These are phyloP conservation scores for Anthracocystis setariae DNA, from an alignment of 1,284 basidiomycete genomes.

Conservation along the genomic window DNA sequence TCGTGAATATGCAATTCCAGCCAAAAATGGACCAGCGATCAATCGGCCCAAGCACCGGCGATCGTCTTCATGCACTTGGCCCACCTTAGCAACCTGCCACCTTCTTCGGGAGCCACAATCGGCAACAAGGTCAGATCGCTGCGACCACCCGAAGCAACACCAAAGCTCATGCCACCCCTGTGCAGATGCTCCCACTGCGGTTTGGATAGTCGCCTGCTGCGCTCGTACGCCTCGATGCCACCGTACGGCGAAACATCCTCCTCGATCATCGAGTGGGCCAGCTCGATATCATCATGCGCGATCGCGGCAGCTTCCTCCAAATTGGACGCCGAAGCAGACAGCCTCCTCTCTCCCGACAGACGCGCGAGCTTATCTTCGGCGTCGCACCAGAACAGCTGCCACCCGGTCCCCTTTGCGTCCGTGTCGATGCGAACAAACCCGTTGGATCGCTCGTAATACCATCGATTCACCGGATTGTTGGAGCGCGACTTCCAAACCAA, in stretches of 20 bases:
- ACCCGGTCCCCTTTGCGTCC: constrained; percentile 67
- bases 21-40: constrained; percentile 4
- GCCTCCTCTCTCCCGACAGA: constrained; percentile 54
- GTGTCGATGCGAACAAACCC: constrained; percentile 81
- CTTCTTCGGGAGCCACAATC: constrained; percentile 83
- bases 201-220: constrained; percentile 54
- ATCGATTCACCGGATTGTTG: constrained; percentile 97
- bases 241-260: constrained; percentile 17
- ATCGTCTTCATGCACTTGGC: constrained; percentile 78
- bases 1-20: no score
- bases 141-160: constrained; percentile 58
- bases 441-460: constrained; percentile 96
- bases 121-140: constrained; percentile 70
- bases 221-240: constrained; percentile 34
- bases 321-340: constrained; percentile 35
- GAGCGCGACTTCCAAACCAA: constrained; percentile 93
- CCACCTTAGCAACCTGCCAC: constrained; percentile 80
- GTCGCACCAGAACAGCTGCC: constrained; percentile 98
- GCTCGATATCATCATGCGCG: constrained; percentile 38
- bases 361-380: constrained; percentile 77
- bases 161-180: constrained; percentile 58
- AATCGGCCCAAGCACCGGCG: constrained; percentile 78
- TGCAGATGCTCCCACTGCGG: constrained; percentile 54
- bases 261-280: constrained; percentile 21
- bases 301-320: constrained; percentile 39